A percentile compares a stretch with the other conserved stretches of the same genome.
Conservation (phyloP, 2,329 filamentous ascomycete species). For the Ceratocystiopsis minuta region DNA sequence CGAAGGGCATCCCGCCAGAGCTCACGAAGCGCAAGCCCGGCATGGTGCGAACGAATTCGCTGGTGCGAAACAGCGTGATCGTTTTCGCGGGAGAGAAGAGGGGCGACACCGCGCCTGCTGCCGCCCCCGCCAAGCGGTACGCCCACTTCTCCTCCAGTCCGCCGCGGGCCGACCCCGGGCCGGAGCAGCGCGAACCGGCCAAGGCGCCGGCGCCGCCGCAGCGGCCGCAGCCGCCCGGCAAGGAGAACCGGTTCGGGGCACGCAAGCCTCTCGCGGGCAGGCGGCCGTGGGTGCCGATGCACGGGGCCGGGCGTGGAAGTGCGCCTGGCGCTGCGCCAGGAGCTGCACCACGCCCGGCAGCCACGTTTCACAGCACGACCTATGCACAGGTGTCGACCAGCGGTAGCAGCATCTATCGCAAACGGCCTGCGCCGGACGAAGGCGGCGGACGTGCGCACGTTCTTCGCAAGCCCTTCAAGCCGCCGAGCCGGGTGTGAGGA, state of each 20-base stretch:
- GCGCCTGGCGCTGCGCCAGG: conserved; percentile 16
- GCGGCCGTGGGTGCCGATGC: no score
- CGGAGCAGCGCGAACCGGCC: not conserved
- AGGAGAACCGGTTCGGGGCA: conserved; percentile 2
- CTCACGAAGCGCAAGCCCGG: conserved; percentile 25
- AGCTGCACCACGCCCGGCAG: conserved; percentile 19
- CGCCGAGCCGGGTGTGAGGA: conserved; percentile 20
- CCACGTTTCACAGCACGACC: conserved; percentile 34
- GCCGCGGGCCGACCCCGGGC: not conserved
- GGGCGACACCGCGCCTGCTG: no score
- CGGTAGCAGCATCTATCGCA: conserved; percentile 20
- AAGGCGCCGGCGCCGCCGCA: not conserved
- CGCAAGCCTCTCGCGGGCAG: not conserved
- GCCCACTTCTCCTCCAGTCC: conserved; percentile 42
- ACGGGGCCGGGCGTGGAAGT: no score
- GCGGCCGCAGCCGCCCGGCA: not conserved
- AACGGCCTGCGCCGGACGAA: conserved; percentile 27
- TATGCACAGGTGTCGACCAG: conserved; percentile 20
- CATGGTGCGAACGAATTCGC: conserved; percentile 12
- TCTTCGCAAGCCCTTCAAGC: conserved; percentile 38
- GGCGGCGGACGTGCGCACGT: conserved; percentile 28
- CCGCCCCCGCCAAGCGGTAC: conserved; percentile 22
- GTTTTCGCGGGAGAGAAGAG: no score
- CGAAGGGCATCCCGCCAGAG: conserved; percentile 14
- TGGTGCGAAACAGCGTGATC: no score